Evolutionary conservation across 2,329 filamentous ascomycete species (phyloP).

Genomic region (Aspergillus intermedius): DNA sequence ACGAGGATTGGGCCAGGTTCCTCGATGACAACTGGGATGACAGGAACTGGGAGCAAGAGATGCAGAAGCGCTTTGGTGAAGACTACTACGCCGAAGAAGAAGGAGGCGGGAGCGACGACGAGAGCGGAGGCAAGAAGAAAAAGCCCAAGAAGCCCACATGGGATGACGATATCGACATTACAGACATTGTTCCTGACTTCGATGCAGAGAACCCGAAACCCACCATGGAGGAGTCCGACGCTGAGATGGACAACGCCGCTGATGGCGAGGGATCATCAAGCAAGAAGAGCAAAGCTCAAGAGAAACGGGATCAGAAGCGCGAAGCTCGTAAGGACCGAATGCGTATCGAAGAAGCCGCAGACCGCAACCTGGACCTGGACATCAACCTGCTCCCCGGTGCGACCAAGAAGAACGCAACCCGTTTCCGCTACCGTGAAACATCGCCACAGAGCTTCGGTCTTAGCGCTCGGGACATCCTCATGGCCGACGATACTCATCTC

Average conservation of each 20-base stretch:
- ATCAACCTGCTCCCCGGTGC: slow-evolving; percentile 53
- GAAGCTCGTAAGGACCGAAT: slow-evolving; percentile 72
- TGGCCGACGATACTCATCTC: slow-evolving; percentile 75
- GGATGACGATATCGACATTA: slow-evolving; percentile 97
- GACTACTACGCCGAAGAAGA: slow-evolving; percentile 75
- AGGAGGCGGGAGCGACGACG: slow-evolving; percentile 44
- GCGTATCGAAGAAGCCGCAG: slow-evolving; percentile 79
- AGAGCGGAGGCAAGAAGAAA: slow-evolving; percentile 47
- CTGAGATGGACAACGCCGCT: slow-evolving; percentile 38
- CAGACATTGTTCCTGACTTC: slow-evolving; percentile 82
- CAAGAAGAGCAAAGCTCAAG: slow-evolving; percentile 42
- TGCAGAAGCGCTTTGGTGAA: slow-evolving; percentile 81
- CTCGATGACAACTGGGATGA: slow-evolving; percentile 86
- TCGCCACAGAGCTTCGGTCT: slow-evolving; percentile 86
- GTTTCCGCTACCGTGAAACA: slow-evolving; percentile 91
- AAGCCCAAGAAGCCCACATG: slow-evolving; percentile 78
- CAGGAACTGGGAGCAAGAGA: slow-evolving; percentile 81
- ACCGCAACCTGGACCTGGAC: slow-evolving; percentile 71
- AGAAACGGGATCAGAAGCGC: slow-evolving; percentile 56
- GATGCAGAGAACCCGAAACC: slow-evolving; percentile 56
- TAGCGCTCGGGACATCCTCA: slow-evolving; percentile 82
- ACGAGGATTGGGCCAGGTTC: slow-evolving; percentile 78
- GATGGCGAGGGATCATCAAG: slow-evolving; percentile 36
- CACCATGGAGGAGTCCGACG: slow-evolving; percentile 52
- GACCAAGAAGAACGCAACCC: slow-evolving; percentile 45